Base-by-base conservation (phyloP, 345 rosid genomes). In the Arabidopsis arenosa region DNA sequence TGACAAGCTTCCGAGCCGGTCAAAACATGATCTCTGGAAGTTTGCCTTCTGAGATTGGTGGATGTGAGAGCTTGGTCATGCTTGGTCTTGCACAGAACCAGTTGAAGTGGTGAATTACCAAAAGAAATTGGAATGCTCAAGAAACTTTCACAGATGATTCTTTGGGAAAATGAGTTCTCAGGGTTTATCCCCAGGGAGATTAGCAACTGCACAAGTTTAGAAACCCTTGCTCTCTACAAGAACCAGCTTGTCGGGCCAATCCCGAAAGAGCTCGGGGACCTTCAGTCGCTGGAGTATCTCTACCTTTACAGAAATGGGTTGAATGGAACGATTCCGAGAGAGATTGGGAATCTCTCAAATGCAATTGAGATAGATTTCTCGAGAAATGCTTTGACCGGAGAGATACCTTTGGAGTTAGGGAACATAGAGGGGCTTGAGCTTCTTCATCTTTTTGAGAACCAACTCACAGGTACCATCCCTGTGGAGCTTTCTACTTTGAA, bases 11-110 rank as follows among this genome's bases (percentile, higher is more conserved):
- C 54, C 82, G 97, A 60, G 91, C 94, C 8, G 97, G 97, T 11
- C 91, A 93, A 88, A 93, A 93, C 75, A 65, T 87, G 84, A 83
- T 93, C 53, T 84, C 98, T 3, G 98, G 97, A 63, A 84, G 87
- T 74, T 80, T 91, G 52, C 98, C 98, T 36, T 37, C 87, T 3
- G 90, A 84, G 84, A 83, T 91, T 15, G 94, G 91, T 35, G 84
- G 79, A 45, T 93, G 98, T 73, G 74, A 75, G 81, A 84, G 79
- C 72, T 80, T 93, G 83, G 75, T 68, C 73, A 70, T 82, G 83
- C 89, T 93, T 53, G 97, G 98, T 78, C 93, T 93, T 49, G 98
- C 97, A 9, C 98, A 93, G 72, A 93, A 91, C 63, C 70, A 75
- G 70, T 51, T 93, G 49, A 74, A 74, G 81, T 2, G 93, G 93